phyloP scores from a whole-genome alignment of 306 rosid genomes.

The Vigna angularis region DNA sequence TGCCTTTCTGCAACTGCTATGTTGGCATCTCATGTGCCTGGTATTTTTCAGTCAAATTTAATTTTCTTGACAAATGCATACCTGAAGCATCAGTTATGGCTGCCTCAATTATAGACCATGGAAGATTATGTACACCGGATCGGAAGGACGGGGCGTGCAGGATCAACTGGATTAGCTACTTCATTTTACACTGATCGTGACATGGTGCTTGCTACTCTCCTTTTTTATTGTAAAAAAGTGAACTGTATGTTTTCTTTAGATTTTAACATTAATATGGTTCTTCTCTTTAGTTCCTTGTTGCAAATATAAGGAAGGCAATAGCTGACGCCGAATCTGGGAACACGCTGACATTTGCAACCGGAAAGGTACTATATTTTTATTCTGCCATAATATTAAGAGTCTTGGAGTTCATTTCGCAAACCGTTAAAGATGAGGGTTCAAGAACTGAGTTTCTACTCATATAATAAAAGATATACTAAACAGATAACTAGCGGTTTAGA shows the following conservation, averaged over 20 bases:
- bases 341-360: slow-evolving; percentile 69
- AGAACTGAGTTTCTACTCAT: not conserved
- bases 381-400: slow-evolving; percentile 15
- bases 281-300: slow-evolving; percentile 71
- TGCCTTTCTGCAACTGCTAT: slow-evolving; percentile 51
- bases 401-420: slow-evolving; percentile 9
- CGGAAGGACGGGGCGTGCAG: slow-evolving; percentile 94
- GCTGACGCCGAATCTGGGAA: slow-evolving; percentile 82
- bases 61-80: slow-evolving; percentile 65
- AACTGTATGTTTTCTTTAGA: slow-evolving; percentile 22
- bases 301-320: slow-evolving; percentile 84
- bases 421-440: not conserved
- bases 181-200: slow-evolving; percentile 86
- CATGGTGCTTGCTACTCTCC: slow-evolving; percentile 55
- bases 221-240: not conserved
- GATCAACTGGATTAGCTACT: slow-evolving; percentile 81
- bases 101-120: slow-evolving; percentile 90
- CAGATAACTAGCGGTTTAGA: not conserved
- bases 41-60: slow-evolving; percentile 59
- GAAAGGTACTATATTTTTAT: slow-evolving; percentile 63
- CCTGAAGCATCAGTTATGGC: slow-evolving; percentile 81
- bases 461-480: not conserved
- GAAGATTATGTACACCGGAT: slow-evolving; percentile 96
- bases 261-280: slow-evolving; percentile 40
- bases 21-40: slow-evolving; percentile 56